phyloP scores from a whole-genome alignment of 176 grass and related monocot species.

The maize (Zea mays) region DNA sequence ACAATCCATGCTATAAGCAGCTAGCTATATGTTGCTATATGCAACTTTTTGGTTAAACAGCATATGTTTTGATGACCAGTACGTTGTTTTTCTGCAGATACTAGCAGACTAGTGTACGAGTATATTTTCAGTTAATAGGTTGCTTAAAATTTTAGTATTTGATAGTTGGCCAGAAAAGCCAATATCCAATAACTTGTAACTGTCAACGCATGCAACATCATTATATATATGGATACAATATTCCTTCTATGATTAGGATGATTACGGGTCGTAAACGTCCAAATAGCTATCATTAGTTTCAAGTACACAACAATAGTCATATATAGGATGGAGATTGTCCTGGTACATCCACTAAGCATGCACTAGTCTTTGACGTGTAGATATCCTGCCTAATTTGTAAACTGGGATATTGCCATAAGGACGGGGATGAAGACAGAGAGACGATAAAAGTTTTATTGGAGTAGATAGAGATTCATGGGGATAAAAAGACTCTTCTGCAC shows the following conservation, averaged over 20 bases:
- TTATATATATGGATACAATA: neutral
- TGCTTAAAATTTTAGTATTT: neutral
- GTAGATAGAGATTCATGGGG: no score
- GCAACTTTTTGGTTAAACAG: neutral
- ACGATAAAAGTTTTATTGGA: no score
- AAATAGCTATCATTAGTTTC: no score
- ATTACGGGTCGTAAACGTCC: no score
- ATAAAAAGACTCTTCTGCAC: no score
- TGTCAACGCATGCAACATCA: constrained; percentile 13
- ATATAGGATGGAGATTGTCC: no score
- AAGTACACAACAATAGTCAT: no score
- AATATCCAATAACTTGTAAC: neutral
- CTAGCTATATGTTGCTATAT: neutral
- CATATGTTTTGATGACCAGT: neutral
- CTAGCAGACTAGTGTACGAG: neutral
- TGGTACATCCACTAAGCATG: no score
- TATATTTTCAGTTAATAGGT: neutral
- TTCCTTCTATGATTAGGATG: neutral
- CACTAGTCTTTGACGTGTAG: no score
- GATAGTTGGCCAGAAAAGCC: neutral
- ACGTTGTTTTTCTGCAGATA: neutral
- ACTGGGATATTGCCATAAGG: no score
- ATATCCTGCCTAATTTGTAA: no score
- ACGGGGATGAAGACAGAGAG: no score
- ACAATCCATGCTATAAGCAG: neutral